Evolutionary conservation across 1,139 yeast genomes (phyloP).

Genomic region (Hansenula sp.): DNA sequence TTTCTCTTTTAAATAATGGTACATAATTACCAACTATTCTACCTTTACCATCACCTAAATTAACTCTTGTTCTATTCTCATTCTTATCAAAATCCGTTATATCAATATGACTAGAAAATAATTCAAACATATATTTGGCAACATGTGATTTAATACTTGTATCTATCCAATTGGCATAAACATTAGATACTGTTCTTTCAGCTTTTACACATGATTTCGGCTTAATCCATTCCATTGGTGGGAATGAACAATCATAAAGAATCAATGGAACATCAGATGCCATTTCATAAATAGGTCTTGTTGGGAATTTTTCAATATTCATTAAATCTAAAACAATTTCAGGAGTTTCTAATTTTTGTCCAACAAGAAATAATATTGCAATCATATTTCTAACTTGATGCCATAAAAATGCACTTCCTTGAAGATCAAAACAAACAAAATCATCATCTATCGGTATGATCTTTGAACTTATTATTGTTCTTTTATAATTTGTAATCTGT

Average conservation of each 20-base stretch:
- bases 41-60: conserved; percentile 72
- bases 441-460: conserved; percentile 40
- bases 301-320: conserved; percentile 53
- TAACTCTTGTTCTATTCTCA: conserved; percentile 36
- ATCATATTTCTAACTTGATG: conserved; percentile 97
- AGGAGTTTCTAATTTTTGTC: conserved; percentile 69
- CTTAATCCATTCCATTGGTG: conserved; percentile 56
- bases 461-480: conserved; percentile 52
- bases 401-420: conserved; percentile 94
- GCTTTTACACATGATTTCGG: conserved; percentile 15
- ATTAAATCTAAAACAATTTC: conserved; percentile 53
- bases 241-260: conserved; percentile 80
- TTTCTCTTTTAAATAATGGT: conserved; percentile 53
- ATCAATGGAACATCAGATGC: conserved; percentile 91
- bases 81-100: conserved; percentile 20
- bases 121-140: conserved; percentile 23
- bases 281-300: conserved; percentile 82
- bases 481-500: conserved; percentile 71
- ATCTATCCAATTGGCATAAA: conserved; percentile 28
- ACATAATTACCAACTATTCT: conserved; percentile 51
- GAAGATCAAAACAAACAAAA: conserved; percentile 66
- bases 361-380: conserved; percentile 74
- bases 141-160: conserved; percentile 31
- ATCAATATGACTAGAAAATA: conserved; percentile 14
- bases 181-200: conserved; percentile 19